Percentiles rank a stretch among this genome's conserved stretches.
Conservation (phyloP, 495 filamentous ascomycete species). For the Neurospora hispaniola region DNA sequence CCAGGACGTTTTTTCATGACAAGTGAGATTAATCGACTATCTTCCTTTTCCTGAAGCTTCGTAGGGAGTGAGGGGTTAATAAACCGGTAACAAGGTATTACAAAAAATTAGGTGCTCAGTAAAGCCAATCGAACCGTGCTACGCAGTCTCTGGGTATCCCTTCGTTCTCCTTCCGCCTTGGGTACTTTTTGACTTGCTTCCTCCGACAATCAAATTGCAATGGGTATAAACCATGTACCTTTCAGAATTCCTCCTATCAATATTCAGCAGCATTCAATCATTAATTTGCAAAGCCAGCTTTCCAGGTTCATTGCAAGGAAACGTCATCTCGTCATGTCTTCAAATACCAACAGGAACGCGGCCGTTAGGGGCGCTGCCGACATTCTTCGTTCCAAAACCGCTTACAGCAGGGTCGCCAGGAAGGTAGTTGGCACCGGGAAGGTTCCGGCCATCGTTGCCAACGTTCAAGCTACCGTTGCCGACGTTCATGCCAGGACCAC, state of each 20-base stretch:
- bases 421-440: background rate
- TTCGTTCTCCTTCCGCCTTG: background rate
- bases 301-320: background rate
- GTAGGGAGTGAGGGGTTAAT: background rate
- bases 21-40: background rate
- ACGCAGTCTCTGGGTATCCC: background rate
- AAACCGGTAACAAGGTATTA: background rate
- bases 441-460: background rate
- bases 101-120: background rate
- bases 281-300: background rate
- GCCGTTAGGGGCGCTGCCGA: background rate
- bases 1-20: background rate
- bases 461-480: background rate
- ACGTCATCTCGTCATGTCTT: background rate
- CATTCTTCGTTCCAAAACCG: background rate
- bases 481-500: background rate
- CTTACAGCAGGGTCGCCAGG: background rate
- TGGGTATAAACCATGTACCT: background rate
- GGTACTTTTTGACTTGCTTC: background rate
- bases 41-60: background rate
- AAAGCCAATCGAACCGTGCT: background rate
- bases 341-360: background rate
- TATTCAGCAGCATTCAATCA: background rate
- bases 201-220: background rate
- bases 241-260: background rate